Evolutionary conservation across 1,284 basidiomycete genomes (phyloP).

Genomic region (Trichosporon coremiiforme): DNA sequence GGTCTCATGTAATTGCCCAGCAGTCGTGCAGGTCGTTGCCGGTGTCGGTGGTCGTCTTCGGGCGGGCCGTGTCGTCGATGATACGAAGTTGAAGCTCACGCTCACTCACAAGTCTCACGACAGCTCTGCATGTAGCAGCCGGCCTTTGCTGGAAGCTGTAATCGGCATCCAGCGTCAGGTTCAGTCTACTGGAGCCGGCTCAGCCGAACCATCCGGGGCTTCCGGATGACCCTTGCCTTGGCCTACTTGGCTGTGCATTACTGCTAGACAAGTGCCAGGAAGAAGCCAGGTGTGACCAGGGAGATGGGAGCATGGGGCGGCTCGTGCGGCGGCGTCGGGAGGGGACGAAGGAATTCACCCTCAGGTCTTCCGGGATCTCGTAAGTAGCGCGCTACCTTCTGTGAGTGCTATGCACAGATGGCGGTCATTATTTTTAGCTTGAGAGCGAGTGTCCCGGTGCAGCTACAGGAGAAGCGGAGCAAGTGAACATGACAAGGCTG

Average conservation of each 20-base stretch:
- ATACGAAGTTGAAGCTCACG: background rate
- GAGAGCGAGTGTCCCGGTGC: background rate
- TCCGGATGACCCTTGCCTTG: background rate
- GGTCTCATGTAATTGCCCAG: background rate
- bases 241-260: slow-evolving; percentile 2
- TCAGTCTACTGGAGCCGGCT: background rate
- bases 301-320: background rate
- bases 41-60: background rate
- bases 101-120: background rate
- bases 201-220: slow-evolving; percentile 1
- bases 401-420: background rate
- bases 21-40: background rate
- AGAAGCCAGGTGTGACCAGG: background rate
- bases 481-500: background rate
- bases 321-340: slow-evolving; percentile 17
- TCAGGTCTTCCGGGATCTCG: slow-evolving; percentile 1
- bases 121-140: background rate
- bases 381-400: background rate
- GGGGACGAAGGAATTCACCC: background rate
- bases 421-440: background rate
- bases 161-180: background rate
- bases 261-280: too few relatives aligned
- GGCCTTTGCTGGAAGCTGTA: too few relatives aligned
- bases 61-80: background rate
- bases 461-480: background rate